A percentile compares a stretch with the other conserved stretches of the same genome.
Evolutionary conservation across 495 filamentous ascomycete species (phyloP).

Genomic region (Aspergillus egyptiacus): DNA sequence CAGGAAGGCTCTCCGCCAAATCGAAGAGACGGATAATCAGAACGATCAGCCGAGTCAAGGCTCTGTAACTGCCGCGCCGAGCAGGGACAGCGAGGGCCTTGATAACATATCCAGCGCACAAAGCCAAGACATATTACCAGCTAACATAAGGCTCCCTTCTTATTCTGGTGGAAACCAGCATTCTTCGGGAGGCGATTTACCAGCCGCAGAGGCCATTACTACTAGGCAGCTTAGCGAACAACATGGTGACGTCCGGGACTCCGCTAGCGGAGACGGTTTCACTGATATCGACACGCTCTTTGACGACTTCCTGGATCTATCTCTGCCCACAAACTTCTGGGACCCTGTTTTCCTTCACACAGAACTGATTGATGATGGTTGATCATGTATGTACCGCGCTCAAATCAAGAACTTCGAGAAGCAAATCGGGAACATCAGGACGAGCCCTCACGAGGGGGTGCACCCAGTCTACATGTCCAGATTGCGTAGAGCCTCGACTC

Average conservation of each 20-base stretch:
- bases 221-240: slow-evolving; percentile 1
- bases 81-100: background rate
- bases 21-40: slow-evolving; percentile 14
- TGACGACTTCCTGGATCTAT: slow-evolving; percentile 38
- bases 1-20: slow-evolving; percentile 33
- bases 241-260: slow-evolving; percentile 10
- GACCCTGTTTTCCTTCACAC: slow-evolving; percentile 33
- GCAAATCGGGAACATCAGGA: background rate
- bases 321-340: slow-evolving; percentile 39
- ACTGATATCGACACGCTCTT: slow-evolving; percentile 39
- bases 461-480: no score
- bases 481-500: no score
- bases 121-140: background rate
- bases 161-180: background rate
- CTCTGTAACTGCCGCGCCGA: background rate
- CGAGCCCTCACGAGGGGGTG: background rate
- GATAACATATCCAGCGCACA: background rate
- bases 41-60: background rate
- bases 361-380: slow-evolving; percentile 8
- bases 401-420: slow-evolving; percentile 1
- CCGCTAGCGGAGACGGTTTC: slow-evolving; percentile 17
- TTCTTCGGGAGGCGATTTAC: background rate
- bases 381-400: background rate
- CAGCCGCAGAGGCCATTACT: background rate
- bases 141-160: background rate